phyloP scores from a whole-genome alignment of 805 yeast genomes.

The Zygoascus tannicola region DNA sequence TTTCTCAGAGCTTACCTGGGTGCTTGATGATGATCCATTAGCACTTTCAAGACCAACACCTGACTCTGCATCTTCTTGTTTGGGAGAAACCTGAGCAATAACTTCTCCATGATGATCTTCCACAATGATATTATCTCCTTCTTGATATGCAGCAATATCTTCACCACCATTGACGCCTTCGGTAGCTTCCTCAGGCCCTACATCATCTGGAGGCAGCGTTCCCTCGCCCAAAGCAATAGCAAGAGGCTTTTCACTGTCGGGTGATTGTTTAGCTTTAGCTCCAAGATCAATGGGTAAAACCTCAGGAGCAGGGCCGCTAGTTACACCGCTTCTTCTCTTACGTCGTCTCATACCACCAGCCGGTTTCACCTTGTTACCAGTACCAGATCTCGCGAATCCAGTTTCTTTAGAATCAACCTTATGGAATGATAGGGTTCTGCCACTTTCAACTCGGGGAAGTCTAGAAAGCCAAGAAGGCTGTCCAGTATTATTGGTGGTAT shows the following conservation, averaged over 20 bases:
- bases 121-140: constrained; percentile 59
- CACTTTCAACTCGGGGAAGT: constrained; percentile 62
- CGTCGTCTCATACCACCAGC: constrained; percentile 21
- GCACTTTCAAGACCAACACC: constrained; percentile 12
- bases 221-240: background rate
- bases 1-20: constrained; percentile 2
- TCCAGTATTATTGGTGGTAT: constrained; percentile 60
- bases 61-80: constrained; percentile 20
- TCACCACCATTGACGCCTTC: constrained; percentile 15
- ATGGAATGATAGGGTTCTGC: constrained; percentile 72
- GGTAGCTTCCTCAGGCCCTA: constrained; percentile 3
- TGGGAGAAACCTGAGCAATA: constrained; percentile 39
- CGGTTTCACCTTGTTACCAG: constrained; percentile 13
- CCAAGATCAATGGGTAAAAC: constrained; percentile 22
- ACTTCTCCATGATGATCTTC: constrained; percentile 85
- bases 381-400: constrained; percentile 9
- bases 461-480: constrained; percentile 74
- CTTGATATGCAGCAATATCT: constrained; percentile 45
- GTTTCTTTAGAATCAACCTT: constrained; percentile 64
- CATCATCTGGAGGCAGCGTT: background rate
- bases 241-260: background rate
- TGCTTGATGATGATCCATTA: constrained; percentile 1
- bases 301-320: constrained; percentile 7
- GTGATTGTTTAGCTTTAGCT: constrained; percentile 8
- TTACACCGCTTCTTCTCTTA: constrained; percentile 11